A percentile compares a stretch with the other conserved stretches of the same genome.
These are phyloP conservation scores for Lagenaria siceraria DNA, from an alignment of 306 rosid genomes.

Conservation along the genomic window DNA sequence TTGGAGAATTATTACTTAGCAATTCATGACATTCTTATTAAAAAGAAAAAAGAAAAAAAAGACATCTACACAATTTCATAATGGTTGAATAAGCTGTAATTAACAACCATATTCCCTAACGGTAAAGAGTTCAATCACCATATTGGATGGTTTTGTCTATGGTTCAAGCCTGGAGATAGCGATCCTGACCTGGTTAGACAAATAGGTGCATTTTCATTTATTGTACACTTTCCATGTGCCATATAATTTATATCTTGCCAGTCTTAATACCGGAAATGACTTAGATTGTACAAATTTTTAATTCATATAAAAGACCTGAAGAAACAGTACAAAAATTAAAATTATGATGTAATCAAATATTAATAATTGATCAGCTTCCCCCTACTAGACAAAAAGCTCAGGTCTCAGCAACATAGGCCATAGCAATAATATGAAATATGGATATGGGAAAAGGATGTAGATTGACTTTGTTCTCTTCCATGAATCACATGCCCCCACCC, in stretches of 20 bases:
- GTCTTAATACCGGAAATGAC: not conserved
- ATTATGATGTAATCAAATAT: not conserved
- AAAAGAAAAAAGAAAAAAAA: too few relatives aligned
- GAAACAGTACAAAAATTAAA: not conserved
- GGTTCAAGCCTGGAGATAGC: not conserved
- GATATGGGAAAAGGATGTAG: not conserved
- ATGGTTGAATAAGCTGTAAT: too few relatives aligned
- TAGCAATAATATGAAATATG: not conserved
- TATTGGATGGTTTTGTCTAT: not conserved
- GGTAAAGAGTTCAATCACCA: not conserved
- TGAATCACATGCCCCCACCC: not conserved
- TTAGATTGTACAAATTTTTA: not conserved
- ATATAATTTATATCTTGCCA: not conserved
- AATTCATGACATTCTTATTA: not conserved
- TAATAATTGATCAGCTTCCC: not conserved
- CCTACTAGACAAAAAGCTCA: too few relatives aligned
- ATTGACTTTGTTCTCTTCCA: not conserved
- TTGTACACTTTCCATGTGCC: not conserved
- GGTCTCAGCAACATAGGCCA: not conserved
- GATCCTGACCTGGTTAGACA: not conserved
- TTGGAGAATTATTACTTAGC: not conserved
- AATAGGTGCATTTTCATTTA: not conserved
- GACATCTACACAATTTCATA: not conserved
- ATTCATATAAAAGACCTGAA: not conserved
- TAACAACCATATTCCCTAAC: not conserved